These are phyloP conservation scores for Stachybotrys chlorohalonatus DNA, from an alignment of 2,329 filamentous ascomycete genomes.

Conservation along the genomic window DNA sequence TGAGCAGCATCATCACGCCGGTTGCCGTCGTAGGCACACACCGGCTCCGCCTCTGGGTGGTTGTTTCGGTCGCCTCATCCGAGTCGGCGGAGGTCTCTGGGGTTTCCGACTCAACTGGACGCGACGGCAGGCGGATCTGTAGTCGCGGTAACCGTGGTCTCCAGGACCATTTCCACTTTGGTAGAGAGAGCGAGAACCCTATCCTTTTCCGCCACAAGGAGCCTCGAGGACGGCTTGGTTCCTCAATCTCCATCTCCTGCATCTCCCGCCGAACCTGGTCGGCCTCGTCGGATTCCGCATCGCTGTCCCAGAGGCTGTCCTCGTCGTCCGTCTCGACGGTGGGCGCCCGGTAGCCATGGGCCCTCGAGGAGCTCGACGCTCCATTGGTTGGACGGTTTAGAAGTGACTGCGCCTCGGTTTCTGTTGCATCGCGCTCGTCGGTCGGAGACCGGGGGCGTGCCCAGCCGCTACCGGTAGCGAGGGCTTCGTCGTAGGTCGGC, in stretches of 20 bases:
- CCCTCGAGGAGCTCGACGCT: conserved; percentile 31
- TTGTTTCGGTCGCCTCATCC: conserved; percentile 16
- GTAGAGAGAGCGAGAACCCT: conserved; percentile 40
- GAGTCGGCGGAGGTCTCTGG: conserved; percentile 10
- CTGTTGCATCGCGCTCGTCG: conserved; percentile 55
- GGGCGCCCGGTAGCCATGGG: conserved; percentile 62
- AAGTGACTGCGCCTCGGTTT: conserved; percentile 70
- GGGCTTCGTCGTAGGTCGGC: conserved; percentile 32
- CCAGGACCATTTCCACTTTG: conserved; percentile 48
- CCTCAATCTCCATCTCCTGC: conserved; percentile 81
- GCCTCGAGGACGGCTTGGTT: conserved; percentile 41
- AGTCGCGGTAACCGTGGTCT: conserved; percentile 42
- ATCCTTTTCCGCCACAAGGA: conserved; percentile 48
- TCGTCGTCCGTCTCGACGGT: conserved; percentile 74
- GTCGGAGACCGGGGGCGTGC: conserved; percentile 18
- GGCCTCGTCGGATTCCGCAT: conserved; percentile 42
- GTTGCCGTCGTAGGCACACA: conserved; percentile 11
- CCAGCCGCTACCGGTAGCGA: conserved; percentile 26
- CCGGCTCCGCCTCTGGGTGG: conserved; percentile 1
- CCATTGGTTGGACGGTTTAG: conserved; percentile 44
- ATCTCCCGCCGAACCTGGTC: conserved; percentile 70
- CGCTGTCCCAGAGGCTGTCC: conserved; percentile 42
- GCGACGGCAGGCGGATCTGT: conserved; percentile 37
- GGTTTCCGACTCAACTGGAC: conserved; percentile 15
- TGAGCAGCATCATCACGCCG: conserved; percentile 34